Evolutionary conservation across 345 rosid species (phyloP).

Genomic region (Linum usitatissimum): DNA sequence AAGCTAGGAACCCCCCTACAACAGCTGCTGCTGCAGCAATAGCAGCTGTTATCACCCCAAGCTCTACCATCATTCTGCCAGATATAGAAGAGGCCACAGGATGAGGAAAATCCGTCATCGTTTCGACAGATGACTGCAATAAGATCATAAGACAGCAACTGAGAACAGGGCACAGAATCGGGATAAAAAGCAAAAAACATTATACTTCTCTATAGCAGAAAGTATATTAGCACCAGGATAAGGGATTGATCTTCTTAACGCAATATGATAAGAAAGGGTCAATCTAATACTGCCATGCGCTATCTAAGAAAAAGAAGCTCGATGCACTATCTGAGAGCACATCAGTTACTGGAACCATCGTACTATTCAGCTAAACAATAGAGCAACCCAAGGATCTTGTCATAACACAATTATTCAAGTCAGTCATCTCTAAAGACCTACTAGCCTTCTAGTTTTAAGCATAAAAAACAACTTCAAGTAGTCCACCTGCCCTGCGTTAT

Average conservation of each 20-base stretch:
- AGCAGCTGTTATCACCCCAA: constrained; percentile 78
- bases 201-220: background rate
- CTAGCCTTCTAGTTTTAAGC: background rate
- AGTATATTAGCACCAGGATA: background rate
- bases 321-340: background rate
- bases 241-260: background rate
- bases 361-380: background rate
- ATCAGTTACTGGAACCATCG: background rate
- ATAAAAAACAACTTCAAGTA: background rate
- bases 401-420: background rate
- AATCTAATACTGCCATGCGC: background rate
- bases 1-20: constrained; percentile 82
- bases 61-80: constrained; percentile 90
- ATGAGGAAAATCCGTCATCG: constrained; percentile 60
- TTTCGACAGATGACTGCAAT: constrained; percentile 72
- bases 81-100: constrained; percentile 90
- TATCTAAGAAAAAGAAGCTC: background rate
- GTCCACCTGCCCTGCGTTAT: background rate
- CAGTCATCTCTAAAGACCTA: background rate
- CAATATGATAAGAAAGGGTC: background rate
- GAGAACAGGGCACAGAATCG: background rate
- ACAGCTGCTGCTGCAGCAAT: constrained; percentile 80
- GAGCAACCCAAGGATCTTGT: background rate
- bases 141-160: constrained; percentile 9
- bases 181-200: background rate